Evolutionary conservation across 75 land plant genomes (phyloP).

Genomic region (Pinus taeda): DNA sequence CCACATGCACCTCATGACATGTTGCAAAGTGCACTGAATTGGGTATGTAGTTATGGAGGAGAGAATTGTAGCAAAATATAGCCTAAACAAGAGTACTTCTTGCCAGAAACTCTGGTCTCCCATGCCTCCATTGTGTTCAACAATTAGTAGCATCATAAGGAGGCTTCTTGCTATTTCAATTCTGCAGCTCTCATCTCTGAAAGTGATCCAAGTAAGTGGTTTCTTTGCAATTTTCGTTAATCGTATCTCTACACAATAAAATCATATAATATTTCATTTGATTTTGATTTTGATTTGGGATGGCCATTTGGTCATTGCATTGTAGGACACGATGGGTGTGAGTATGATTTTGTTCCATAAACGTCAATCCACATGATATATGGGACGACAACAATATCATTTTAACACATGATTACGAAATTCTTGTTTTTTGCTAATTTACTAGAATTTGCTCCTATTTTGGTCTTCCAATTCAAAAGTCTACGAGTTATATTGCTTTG

Average conservation of each 20-base stretch:
- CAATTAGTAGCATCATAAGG: slow-evolving; percentile 51
- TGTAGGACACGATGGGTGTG: slow-evolving; percentile 85
- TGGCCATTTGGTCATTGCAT: neutral
- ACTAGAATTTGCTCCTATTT: too few relatives aligned
- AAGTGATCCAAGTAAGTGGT: slow-evolving; percentile 2
- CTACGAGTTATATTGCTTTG: too few relatives aligned
- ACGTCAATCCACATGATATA: slow-evolving; percentile 49
- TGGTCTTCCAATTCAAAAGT: too few relatives aligned
- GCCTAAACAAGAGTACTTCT: too few relatives aligned
- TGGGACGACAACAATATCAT: too few relatives aligned
- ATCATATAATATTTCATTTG: too few relatives aligned
- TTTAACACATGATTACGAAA: too few relatives aligned
- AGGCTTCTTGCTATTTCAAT: slow-evolving; percentile 58
- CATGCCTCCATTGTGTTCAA: slow-evolving; percentile 88
- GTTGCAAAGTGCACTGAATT: slow-evolving; percentile 56
- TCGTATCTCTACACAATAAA: too few relatives aligned
- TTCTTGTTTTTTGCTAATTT: too few relatives aligned
- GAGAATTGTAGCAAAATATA: too few relatives aligned
- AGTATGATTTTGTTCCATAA: slow-evolving; percentile 69
- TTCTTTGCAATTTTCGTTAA: neutral
- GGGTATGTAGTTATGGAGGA: slow-evolving; percentile 69
- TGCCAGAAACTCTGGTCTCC: slow-evolving; percentile 29
- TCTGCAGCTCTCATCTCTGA: slow-evolving; percentile 52
- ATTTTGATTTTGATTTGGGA: too few relatives aligned
- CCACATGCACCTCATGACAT: slow-evolving; percentile 45